A percentile compares a stretch with the other conserved stretches of the same genome.
Evolutionary conservation across 169 alveolate species (phyloP).

Genomic region (Condylostoma magnum): DNA sequence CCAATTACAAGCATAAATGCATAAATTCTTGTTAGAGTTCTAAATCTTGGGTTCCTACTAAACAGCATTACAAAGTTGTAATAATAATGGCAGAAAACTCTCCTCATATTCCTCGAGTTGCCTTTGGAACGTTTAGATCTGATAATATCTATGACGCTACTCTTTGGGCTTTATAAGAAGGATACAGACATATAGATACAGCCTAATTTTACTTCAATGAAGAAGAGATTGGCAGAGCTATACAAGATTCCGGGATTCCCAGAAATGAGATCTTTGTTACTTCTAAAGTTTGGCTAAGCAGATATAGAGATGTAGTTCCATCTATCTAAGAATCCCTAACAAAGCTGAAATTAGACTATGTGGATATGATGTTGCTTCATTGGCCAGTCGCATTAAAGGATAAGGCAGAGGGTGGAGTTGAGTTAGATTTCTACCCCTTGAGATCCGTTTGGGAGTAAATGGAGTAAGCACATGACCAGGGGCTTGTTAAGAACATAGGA

Average conservation of each 20-base stretch:
- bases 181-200: slow-evolving; percentile 57
- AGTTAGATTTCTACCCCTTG: slow-evolving; percentile 27
- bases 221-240: slow-evolving; percentile 45
- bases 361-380: slow-evolving; percentile 62
- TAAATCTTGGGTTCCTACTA: slow-evolving; percentile 23
- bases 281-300: slow-evolving; percentile 49
- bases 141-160: not conserved
- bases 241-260: slow-evolving; percentile 41
- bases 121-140: slow-evolving; percentile 7
- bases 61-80: slow-evolving; percentile 10
- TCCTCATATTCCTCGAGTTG: slow-evolving; percentile 26
- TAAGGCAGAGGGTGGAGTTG: not conserved
- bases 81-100: too few species aligned
- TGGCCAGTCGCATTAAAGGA: slow-evolving; percentile 51
- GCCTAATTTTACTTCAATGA: slow-evolving; percentile 56
- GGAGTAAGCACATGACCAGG: slow-evolving; percentile 58
- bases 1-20: slow-evolving; percentile 20
- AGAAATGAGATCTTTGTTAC: slow-evolving; percentile 69
- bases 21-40: slow-evolving; percentile 11
- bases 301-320: slow-evolving; percentile 12
- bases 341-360: slow-evolving; percentile 35
- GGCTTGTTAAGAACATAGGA: slow-evolving; percentile 64
- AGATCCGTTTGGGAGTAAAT: slow-evolving; percentile 59
- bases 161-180: slow-evolving; percentile 28
- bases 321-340: not conserved